A percentile compares a stretch with the other conserved stretches of the same genome.
Evolutionary conservation across 179 eudicot genomes (phyloP).

Genomic region (Silene noctiflora): DNA sequence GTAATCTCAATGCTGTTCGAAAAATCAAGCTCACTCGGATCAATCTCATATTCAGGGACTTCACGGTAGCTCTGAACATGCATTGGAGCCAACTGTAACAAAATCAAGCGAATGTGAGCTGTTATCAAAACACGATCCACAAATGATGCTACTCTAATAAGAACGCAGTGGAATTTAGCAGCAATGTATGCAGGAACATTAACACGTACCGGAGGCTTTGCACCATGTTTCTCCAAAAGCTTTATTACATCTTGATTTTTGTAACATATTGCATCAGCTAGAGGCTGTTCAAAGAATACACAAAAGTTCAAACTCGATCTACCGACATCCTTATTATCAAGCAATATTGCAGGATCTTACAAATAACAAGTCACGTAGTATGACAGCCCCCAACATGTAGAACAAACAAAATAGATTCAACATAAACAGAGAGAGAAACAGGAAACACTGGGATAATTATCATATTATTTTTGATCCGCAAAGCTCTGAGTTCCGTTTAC

Average conservation of each 20-base stretch:
- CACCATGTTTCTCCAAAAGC: conserved; percentile 47
- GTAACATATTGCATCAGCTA: conserved; percentile 47
- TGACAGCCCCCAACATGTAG: neutral
- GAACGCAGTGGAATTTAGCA: neutral
- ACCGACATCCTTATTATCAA: neutral
- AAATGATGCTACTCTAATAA: neutral
- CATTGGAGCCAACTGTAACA: conserved; percentile 39
- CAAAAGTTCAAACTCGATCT: neutral
- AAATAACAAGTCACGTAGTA: neutral
- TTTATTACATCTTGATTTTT: conserved; percentile 37
- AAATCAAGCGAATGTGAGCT: neutral
- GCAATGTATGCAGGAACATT: neutral
- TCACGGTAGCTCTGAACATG: conserved; percentile 29
- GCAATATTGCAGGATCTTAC: neutral
- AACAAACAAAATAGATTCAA: neutral
- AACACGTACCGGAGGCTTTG: conserved; percentile 37
- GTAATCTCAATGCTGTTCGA: conserved; percentile 35
- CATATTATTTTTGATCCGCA: too few species aligned
- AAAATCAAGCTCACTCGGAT: conserved; percentile 42
- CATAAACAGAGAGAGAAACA: too few species aligned
- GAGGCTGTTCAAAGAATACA: conserved; percentile 32
- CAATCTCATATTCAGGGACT: conserved; percentile 47
- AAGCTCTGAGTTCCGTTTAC: too few species aligned
- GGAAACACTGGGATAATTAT: too few species aligned
- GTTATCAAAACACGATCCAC: neutral